Evolutionary conservation across 2,329 filamentous ascomycete species (phyloP).

Genomic region (Fusarium sp.): DNA sequence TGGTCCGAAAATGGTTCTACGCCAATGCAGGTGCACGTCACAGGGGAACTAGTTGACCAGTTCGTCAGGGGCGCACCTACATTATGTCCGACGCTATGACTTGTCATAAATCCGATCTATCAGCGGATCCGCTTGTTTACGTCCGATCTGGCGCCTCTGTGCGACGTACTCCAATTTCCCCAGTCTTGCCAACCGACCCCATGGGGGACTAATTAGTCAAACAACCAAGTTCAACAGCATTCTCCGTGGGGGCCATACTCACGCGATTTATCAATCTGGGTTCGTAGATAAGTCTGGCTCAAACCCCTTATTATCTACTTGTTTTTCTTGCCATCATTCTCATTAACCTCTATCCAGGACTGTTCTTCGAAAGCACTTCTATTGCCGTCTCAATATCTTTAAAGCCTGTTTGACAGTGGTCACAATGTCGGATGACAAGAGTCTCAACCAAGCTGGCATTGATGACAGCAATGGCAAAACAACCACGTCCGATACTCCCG

Average conservation of each 20-base stretch:
- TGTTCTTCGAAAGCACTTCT: neutral
- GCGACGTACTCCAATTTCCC: neutral
- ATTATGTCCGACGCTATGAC: conserved; percentile 2
- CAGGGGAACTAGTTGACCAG: neutral
- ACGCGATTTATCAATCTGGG: neutral
- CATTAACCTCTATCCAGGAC: neutral
- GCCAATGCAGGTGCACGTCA: neutral
- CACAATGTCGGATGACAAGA: neutral
- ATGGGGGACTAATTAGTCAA: neutral
- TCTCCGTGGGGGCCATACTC: neutral
- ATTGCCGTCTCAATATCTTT: neutral
- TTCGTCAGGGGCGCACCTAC: neutral
- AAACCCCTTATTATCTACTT: neutral
- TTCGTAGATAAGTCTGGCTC: neutral
- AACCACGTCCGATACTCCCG: neutral
- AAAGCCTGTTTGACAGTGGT: neutral
- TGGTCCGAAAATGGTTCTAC: neutral
- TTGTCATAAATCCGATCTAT: neutral
- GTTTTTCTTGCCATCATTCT: neutral
- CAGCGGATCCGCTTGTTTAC: neutral
- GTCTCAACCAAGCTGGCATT: neutral
- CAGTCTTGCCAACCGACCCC: neutral
- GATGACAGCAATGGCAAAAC: conserved; percentile 1
- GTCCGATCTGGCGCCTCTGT: neutral
- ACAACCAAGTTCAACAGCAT: neutral